Evolutionary conservation across 805 yeast species (phyloP), one percentile per base, ranked within the genome.

Genomic region (Ogataea trehaloabstinens): DNA sequence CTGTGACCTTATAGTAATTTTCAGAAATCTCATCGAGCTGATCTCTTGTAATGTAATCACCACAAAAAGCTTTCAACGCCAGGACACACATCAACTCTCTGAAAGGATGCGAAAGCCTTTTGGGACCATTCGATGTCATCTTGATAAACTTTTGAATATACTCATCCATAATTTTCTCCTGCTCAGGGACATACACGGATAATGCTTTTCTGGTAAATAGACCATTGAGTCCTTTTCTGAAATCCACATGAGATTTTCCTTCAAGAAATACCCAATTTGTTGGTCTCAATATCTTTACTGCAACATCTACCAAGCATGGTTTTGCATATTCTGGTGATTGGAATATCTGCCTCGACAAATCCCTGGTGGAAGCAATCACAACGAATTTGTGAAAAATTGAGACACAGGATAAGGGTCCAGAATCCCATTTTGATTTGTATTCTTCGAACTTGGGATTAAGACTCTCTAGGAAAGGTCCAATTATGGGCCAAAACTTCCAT

Each of bases 231-330:
- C 91, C 81, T 62, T 80, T 81, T 67, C 98, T 82, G 68, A 91
- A 93, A 65, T 93, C 98, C 41, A 81, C 79, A 56, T 93, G 99
- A 24, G 82, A 95, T 67, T 89, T 89, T 52, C 99, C 99, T 58
- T 93, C 99, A 56, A 89, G 67, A 63, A 93, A 93, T 25, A 93
- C 99, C 99, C 99, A 93, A 70, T 91, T 93, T 32, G 91, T 74
- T 33, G 98, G 97, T 66, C 98, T 80, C 56, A 93, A 70, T 50
- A 93, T 87, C 66, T 93, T 93, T 47, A 82, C 74, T 16, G 99
- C 99, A 38, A 89, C 98, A 61, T 93, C 99, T 48, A 93, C 99
- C 44, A 93, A 96, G 69, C 99, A 93, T 5, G 99, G 99, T 64
- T 89, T 89, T 45, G 89, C 97, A 58, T 74, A 93, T 34, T 78